Percentiles rank a stretch among this genome's conserved stretches.
Evolutionary conservation across 2,329 filamentous ascomycete genomes (phyloP).

Genomic region (Aphanocladium album): DNA sequence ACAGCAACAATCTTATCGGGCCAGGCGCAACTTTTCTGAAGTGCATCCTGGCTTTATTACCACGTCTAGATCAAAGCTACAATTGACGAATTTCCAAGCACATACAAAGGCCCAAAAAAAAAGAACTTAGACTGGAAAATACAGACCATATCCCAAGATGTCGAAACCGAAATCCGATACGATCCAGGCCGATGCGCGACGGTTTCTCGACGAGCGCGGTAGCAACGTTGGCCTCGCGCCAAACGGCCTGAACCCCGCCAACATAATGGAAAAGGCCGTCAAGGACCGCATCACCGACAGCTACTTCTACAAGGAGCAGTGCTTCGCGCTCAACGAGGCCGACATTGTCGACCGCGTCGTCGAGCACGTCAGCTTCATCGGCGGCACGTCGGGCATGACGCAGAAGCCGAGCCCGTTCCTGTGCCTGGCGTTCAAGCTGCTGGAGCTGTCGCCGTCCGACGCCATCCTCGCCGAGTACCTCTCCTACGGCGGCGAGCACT

Average conservation of each 20-base stretch:
- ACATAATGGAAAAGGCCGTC: conserved; percentile 91
- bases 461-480: conserved; percentile 78
- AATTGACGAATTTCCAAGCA: conserved; percentile 10
- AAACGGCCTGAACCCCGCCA: conserved; percentile 89
- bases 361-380: conserved; percentile 74
- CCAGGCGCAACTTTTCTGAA: conserved; percentile 12
- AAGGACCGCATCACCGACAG: conserved; percentile 92
- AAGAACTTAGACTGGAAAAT: background rate
- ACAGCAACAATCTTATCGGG: conserved; percentile 42
- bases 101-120: too few species aligned
- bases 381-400: conserved; percentile 77
- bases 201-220: conserved; percentile 87
- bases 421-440: conserved; percentile 88
- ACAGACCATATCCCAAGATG: conserved; percentile 19
- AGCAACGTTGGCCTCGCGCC: conserved; percentile 69
- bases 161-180: conserved; percentile 38
- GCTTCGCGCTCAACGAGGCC: conserved; percentile 85
- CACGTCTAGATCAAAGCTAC: background rate
- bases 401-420: conserved; percentile 91
- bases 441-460: conserved; percentile 78
- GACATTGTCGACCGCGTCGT: conserved; percentile 84
- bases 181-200: conserved; percentile 75
- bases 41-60: conserved; percentile 10
- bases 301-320: conserved; percentile 99
- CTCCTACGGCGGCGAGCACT: conserved; percentile 65